Evolutionary conservation across 768 basidiomycete species (phyloP).

Genomic region (Xerocomellus dryophilus): DNA sequence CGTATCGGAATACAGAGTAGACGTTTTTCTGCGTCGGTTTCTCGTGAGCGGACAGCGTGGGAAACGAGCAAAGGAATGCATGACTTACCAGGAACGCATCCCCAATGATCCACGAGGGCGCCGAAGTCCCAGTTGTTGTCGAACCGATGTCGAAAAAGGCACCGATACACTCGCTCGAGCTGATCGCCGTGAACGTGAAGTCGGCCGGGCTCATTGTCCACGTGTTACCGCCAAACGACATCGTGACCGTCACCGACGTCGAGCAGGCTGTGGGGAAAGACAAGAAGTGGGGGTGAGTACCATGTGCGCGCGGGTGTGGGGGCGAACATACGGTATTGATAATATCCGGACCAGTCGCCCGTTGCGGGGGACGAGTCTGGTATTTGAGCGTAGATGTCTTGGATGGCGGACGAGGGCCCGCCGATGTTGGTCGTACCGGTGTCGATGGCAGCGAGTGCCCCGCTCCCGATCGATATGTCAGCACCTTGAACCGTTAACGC

Average conservation of each 20-base stretch:
- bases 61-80: neutral
- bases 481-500: constrained; percentile 38
- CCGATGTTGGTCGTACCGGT: constrained; percentile 62
- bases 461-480: constrained; percentile 18
- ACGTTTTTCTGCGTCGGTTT: constrained; percentile 44
- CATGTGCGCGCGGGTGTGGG: neutral
- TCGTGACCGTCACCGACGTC: constrained; percentile 35
- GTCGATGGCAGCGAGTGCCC: constrained; percentile 48
- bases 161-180: constrained; percentile 45
- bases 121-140: constrained; percentile 27
- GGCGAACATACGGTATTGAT: constrained; percentile 37
- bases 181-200: constrained; percentile 42
- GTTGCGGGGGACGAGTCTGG: constrained; percentile 38
- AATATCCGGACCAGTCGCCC: constrained; percentile 45
- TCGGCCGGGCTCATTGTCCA: constrained; percentile 51
- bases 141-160: constrained; percentile 45
- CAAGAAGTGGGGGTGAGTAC: neutral
- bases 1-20: constrained; percentile 52
- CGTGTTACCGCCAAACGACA: constrained; percentile 44
- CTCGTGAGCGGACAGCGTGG: neutral
- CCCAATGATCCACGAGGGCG: constrained; percentile 50
- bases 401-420: constrained; percentile 42
- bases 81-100: constrained; percentile 43
- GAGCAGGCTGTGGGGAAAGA: constrained; percentile 28
- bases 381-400: constrained; percentile 45